Evolutionary conservation across 345 rosid species (phyloP).

Genomic region (Dipteronia dyeriana): DNA sequence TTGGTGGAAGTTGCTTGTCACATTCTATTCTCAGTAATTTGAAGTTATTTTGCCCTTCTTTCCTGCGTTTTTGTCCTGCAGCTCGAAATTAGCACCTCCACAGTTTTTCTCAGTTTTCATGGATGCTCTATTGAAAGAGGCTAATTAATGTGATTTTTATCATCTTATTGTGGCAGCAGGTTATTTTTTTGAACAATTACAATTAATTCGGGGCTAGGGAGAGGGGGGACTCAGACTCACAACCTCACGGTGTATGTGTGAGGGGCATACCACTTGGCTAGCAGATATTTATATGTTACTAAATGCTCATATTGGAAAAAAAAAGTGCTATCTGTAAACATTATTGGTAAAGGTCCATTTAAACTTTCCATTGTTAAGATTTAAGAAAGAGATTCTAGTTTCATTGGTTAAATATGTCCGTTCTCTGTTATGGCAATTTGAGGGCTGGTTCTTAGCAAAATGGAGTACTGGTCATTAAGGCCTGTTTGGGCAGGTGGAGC

Average conservation of each 20-base stretch:
- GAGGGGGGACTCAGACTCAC: too few relatives aligned
- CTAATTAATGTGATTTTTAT: not conserved
- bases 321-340: not conserved
- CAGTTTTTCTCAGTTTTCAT: not conserved
- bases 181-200: too few relatives aligned
- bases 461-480: not conserved
- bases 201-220: too few relatives aligned
- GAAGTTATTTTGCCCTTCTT: not conserved
- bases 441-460: not conserved
- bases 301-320: not conserved
- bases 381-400: not conserved
- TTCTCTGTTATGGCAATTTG: too few relatives aligned
- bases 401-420: not conserved
- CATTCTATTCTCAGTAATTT: not conserved
- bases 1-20: not conserved
- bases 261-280: too few relatives aligned
- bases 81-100: not conserved
- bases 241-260: too few relatives aligned
- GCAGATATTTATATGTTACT: not conserved
- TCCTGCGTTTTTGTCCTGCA: not conserved
- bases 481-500: not conserved
- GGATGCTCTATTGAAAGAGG: not conserved
- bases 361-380: not conserved
- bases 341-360: not conserved
- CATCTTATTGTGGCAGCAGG: not conserved